A percentile compares a stretch with the other conserved stretches of the same genome.
phyloP scores from a whole-genome alignment of 2,329 filamentous ascomycete genomes.

The Aspergillus bombycis region DNA sequence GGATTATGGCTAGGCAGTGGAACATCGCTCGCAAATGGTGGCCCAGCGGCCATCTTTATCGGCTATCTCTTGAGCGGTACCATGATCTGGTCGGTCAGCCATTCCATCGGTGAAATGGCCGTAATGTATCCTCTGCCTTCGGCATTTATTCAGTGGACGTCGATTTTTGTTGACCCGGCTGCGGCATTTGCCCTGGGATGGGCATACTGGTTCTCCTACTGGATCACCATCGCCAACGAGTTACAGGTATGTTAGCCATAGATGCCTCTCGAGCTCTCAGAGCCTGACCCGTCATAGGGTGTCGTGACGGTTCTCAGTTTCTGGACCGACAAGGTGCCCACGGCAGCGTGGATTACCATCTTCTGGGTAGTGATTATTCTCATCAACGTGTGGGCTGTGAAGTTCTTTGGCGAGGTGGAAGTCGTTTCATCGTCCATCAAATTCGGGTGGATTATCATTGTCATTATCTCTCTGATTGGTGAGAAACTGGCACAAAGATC shows the following conservation, averaged over 20 bases:
- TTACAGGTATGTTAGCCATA: conserved; percentile 29
- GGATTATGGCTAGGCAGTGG: conserved; percentile 54
- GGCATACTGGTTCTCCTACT: conserved; percentile 52
- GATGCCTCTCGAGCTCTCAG: neutral
- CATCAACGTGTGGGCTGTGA: conserved; percentile 48
- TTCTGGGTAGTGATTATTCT: conserved; percentile 49
- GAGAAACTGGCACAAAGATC: conserved; percentile 4
- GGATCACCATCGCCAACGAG: conserved; percentile 51
- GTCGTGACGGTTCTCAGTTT: conserved; percentile 48
- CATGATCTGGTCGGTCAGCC: conserved; percentile 50
- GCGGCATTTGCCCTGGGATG: conserved; percentile 52
- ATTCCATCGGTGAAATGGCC: conserved; percentile 53
- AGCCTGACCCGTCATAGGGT: conserved; percentile 15
- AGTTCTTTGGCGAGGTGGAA: conserved; percentile 51
- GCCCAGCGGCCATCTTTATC: conserved; percentile 50
- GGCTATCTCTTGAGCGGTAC: conserved; percentile 46
- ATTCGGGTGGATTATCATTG: conserved; percentile 53
- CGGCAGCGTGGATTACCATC: conserved; percentile 50
- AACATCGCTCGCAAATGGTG: conserved; percentile 44
- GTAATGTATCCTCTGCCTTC: conserved; percentile 52
- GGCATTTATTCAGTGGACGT: conserved; percentile 53
- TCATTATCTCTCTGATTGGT: conserved; percentile 50
- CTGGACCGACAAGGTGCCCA: conserved; percentile 49
- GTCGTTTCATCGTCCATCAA: conserved; percentile 50
- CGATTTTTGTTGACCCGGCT: conserved; percentile 49